Evolutionary conservation across 495 filamentous ascomycete genomes (phyloP).

Genomic region (Penicillium lividum): DNA sequence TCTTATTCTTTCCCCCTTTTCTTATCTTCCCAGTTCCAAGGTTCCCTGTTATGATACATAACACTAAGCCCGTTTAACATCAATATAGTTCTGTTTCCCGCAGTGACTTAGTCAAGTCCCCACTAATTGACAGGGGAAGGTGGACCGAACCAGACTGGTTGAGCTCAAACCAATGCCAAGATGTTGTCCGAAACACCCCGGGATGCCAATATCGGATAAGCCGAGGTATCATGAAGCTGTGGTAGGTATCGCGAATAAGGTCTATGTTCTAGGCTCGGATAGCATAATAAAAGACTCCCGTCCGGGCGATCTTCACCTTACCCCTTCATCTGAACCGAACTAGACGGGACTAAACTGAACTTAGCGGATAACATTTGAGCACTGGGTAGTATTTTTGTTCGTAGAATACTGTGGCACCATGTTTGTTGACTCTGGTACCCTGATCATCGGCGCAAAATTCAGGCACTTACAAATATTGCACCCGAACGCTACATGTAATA

Average conservation of each 20-base stretch:
- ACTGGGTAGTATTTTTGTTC: too few species aligned
- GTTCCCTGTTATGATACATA: neutral
- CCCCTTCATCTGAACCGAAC: too few species aligned
- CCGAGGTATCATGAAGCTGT: neutral
- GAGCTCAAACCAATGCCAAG: neutral
- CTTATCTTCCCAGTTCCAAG: neutral
- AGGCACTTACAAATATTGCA: conserved; percentile 54
- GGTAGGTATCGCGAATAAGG: neutral
- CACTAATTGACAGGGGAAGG: conserved; percentile 10
- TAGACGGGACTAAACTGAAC: neutral
- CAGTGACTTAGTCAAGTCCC: neutral
- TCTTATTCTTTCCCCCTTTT: neutral
- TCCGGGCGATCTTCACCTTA: too few species aligned
- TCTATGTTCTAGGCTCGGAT: neutral
- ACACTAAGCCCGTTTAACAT: too few species aligned
- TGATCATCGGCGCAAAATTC: conserved; percentile 58
- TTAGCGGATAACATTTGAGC: neutral
- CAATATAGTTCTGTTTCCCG: too few species aligned
- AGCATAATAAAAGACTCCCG: neutral
- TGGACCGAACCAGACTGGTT: conserved; percentile 12
- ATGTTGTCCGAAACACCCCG: neutral
- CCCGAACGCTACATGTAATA: conserved; percentile 35
- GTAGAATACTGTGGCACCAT: neutral
- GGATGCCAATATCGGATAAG: neutral
- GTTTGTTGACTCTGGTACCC: conserved; percentile 5